A percentile compares a stretch with the other conserved stretches of the same genome.
These are phyloP conservation scores for Zychaea mexicana DNA, from an alignment of 371 early-diverging fungal genomes.

Conservation along the genomic window DNA sequence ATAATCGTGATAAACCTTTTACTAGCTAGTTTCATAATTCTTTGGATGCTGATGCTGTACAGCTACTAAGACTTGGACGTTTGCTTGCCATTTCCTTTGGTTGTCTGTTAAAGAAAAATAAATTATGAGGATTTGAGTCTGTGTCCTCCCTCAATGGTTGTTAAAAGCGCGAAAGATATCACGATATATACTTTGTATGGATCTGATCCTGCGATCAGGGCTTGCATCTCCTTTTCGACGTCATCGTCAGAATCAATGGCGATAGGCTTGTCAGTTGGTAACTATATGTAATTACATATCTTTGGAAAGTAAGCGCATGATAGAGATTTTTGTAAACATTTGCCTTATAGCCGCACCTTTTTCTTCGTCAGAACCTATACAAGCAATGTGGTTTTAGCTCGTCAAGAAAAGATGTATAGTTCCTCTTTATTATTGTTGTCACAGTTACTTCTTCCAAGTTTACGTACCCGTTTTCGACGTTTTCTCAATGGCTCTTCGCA, in stretches of 20 bases:
- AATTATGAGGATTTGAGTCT: too few relatives aligned
- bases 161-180: too few relatives aligned
- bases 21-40: neutral
- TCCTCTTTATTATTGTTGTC: too few relatives aligned
- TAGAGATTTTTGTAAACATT: neutral
- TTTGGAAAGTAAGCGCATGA: neutral
- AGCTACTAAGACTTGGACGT: neutral
- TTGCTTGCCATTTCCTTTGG: too few relatives aligned
- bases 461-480: neutral
- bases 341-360: neutral
- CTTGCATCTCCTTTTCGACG: constrained; percentile 2
- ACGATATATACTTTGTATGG: neutral
- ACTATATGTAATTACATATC: neutral
- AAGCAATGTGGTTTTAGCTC: neutral
- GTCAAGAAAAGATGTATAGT: neutral
- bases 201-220: neutral
- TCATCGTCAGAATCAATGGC: neutral
- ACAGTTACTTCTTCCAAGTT: too few relatives aligned
- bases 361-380: neutral
- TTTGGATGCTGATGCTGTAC: too few relatives aligned
- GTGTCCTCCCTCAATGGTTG: too few relatives aligned
- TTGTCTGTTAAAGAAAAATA: too few relatives aligned
- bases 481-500: neutral
- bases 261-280: neutral
- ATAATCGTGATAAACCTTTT: neutral